Evolutionary conservation across 805 yeast genomes (phyloP), one percentile per base, ranked within the genome.

Genomic region (Wickerhamomyces rabaulensis): DNA sequence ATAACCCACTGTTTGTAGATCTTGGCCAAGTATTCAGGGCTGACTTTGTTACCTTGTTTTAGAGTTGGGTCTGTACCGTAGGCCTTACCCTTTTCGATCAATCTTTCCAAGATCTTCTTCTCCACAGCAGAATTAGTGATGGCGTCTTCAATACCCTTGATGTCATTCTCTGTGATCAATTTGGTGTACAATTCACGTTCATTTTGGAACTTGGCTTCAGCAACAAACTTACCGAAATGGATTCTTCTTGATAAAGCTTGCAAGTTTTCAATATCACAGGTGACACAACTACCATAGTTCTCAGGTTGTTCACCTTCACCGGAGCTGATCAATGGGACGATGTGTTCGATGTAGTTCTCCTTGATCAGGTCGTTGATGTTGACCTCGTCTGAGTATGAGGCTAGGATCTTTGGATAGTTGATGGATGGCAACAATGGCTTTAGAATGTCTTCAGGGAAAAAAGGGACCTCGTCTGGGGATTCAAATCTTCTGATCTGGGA

Each of bases 151-250:
- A 94, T 84, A 0, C 92, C 96, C 12, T 71, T 69, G 7, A 78
- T 67, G 62, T 94, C 96, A 47, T 71, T 75, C 0, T 73, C 78
- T 51, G 69, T 62, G 55, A 94, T 94, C 55, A 90, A 67, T 54
- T 74, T 68, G 2, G 78, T 79, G 69, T 82, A 89, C 43, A 64
- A 65, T 42, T 78, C 87, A 31, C 71, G 74, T 50, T 91, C 94
- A 23, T 73, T 69, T 57, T 75, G 82, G 65, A 80, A 94, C 67
- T 94, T 94, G 40, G 96, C 86, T 64, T 94, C 99, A 6, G 99
- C 99, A 9, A 94, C 99, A 72, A 92, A 94, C 67, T 87, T 87
- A 42, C 99, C 99, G 68, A 92, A 94, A 67, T 94, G 99, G 55
- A 94, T 88, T 62, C 99, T 77, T 58, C 99, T 75, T 9, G 96